phyloP scores from a whole-genome alignment of 768 basidiomycete genomes.

The Artomyces pyxidatus region DNA sequence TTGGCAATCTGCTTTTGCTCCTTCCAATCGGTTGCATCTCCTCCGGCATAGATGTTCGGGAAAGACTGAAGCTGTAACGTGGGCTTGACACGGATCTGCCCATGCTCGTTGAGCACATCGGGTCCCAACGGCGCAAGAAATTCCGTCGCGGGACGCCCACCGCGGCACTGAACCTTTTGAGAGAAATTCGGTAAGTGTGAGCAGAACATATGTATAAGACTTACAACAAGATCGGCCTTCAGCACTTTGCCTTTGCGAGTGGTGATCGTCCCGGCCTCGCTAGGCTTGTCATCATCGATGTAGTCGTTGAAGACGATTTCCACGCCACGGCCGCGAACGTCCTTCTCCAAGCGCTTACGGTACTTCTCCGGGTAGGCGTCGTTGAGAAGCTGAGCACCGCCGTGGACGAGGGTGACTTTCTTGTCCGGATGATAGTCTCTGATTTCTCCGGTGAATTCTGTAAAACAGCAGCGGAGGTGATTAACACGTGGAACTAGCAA shows the following conservation, averaged over 20 bases:
- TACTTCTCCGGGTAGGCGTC: conserved; percentile 43
- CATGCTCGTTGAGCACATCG: conserved; percentile 24
- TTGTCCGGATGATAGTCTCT: conserved; percentile 27
- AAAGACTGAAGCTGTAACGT: conserved; percentile 48
- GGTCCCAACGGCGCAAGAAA: conserved; percentile 41
- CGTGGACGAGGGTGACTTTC: conserved; percentile 56
- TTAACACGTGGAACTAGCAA: background rate
- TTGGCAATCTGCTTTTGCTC: conserved; percentile 59
- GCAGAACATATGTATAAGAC: conserved; percentile 16
- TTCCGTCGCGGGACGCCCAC: conserved; percentile 40
- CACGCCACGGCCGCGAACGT: conserved; percentile 6
- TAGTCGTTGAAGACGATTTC: conserved; percentile 13
- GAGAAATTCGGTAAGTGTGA: background rate
- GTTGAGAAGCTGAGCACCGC: conserved; percentile 40
- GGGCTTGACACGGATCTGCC: conserved; percentile 44
- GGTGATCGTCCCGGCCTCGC: conserved; percentile 15
- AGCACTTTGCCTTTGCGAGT: conserved; percentile 32
- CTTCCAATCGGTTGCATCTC: conserved; percentile 54
- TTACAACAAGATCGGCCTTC: conserved; percentile 48
- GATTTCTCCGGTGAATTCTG: conserved; percentile 39
- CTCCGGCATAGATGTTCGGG: conserved; percentile 52
- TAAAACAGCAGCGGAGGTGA: too few species aligned
- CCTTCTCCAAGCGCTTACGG: conserved; percentile 12
- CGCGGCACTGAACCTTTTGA: conserved; percentile 24
- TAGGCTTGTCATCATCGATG: conserved; percentile 6